Percentiles rank a stretch among this genome's conserved stretches.
Evolutionary conservation across 2,329 filamentous ascomycete genomes (phyloP).

Genomic region (Penicillium italicum): DNA sequence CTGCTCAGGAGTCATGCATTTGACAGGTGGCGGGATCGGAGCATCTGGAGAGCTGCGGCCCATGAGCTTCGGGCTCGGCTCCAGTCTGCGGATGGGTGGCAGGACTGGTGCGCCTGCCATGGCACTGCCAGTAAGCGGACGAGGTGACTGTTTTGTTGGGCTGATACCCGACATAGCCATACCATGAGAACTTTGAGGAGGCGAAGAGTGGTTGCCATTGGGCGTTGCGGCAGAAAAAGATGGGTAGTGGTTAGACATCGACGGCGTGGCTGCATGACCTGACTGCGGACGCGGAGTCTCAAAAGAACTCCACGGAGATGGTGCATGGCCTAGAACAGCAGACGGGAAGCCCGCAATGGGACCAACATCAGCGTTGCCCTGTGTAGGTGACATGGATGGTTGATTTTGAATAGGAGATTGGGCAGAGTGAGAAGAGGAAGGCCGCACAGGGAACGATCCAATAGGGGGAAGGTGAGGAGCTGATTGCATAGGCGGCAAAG

Average conservation of each 20-base stretch:
- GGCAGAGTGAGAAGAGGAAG: conserved; percentile 42
- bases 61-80: conserved; percentile 46
- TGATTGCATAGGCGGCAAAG: conserved; percentile 27
- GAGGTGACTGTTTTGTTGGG: conserved; percentile 46
- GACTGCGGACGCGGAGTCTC: conserved; percentile 31
- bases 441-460: conserved; percentile 37
- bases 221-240: conserved; percentile 35
- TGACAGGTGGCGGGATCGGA: conserved; percentile 42
- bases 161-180: conserved; percentile 44
- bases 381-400: conserved; percentile 48
- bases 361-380: conserved; percentile 49
- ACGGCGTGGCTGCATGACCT: conserved; percentile 27
- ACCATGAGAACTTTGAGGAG: conserved; percentile 37
- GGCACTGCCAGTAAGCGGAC: conserved; percentile 35
- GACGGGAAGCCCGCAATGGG: conserved; percentile 45
- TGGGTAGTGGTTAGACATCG: conserved; percentile 29
- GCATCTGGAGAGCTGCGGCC: conserved; percentile 42
- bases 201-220: conserved; percentile 34
- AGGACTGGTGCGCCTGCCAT: conserved; percentile 37
- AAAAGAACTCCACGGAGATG: conserved; percentile 33
- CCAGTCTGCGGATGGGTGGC: conserved; percentile 40
- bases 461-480: conserved; percentile 31
- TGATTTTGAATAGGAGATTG: conserved; percentile 42
- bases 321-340: conserved; percentile 27
- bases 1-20: conserved; percentile 44